Evolutionary conservation across 768 basidiomycete species (phyloP).

Genomic region (Agrocybe pediades): DNA sequence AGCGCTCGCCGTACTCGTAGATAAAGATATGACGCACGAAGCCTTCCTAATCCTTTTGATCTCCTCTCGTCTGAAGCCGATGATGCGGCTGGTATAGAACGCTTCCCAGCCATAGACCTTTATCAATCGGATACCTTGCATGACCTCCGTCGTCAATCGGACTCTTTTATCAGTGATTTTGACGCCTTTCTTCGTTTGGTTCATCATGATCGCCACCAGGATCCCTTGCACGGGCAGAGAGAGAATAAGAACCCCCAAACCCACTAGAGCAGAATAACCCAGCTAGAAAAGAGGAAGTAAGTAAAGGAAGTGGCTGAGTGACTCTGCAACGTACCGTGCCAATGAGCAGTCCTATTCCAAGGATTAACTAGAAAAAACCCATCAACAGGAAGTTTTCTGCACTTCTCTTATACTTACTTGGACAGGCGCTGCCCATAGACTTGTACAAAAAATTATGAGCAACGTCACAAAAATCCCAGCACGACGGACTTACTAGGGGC

Average conservation of each 20-base stretch:
- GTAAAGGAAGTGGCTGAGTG: background rate
- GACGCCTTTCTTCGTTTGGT: constrained; percentile 55
- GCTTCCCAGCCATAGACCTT: constrained; percentile 65
- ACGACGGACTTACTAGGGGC: constrained; percentile 40
- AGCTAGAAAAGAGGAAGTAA: constrained; percentile 35
- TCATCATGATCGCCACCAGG: constrained; percentile 50
- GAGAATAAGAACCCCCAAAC: constrained; percentile 35
- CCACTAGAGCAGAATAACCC: constrained; percentile 71
- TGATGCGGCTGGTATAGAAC: constrained; percentile 48
- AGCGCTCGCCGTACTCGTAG: background rate
- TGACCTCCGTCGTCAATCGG: constrained; percentile 63
- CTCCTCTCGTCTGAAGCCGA: constrained; percentile 38
- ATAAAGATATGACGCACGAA: constrained; percentile 31
- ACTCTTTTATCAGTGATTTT: constrained; percentile 70
- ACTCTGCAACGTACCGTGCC: constrained; percentile 43
- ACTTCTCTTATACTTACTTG: constrained; percentile 33
- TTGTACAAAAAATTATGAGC: constrained; percentile 20
- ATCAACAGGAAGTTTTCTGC: background rate
- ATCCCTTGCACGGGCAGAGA: constrained; percentile 37
- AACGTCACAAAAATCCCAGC: background rate
- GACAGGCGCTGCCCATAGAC: constrained; percentile 63
- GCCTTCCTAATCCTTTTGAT: constrained; percentile 37
- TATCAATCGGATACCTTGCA: constrained; percentile 68
- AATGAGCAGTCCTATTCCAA: constrained; percentile 64
- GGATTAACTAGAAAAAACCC: constrained; percentile 38